Conservation (phyloP, 1,284 basidiomycete genomes). For the Apiotrichum porosum region DNA sequence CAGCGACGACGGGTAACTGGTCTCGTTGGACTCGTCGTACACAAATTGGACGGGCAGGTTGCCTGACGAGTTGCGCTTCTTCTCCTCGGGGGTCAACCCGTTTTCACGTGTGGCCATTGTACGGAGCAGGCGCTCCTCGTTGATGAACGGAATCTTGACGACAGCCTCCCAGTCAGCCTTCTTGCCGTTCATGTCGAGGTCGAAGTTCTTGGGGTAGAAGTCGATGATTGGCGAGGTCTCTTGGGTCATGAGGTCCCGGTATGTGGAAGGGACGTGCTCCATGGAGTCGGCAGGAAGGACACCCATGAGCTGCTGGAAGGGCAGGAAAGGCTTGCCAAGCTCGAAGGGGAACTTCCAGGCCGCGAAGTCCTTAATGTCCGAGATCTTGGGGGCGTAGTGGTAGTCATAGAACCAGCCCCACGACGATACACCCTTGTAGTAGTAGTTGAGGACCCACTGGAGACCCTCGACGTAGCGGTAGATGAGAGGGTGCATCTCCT, state of each 20-base stretch:
- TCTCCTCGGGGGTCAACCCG: conserved; percentile 72
- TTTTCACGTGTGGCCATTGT: conserved; percentile 83
- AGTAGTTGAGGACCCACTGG: conserved; percentile 99
- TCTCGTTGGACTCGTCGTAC: conserved; percentile 62
- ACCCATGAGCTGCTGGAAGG: conserved; percentile 97
- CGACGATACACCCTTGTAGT: conserved; percentile 92
- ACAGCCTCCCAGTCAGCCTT: conserved; percentile 98
- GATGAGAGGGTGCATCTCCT: conserved; percentile 63
- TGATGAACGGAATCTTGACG: conserved; percentile 98
- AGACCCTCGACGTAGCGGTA: conserved; percentile 88
- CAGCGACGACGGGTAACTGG: conserved; percentile 77
- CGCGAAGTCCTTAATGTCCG: conserved; percentile 72
- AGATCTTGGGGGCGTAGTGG: conserved; percentile 92
- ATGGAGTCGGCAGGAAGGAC: conserved; percentile 86
- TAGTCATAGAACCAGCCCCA: conserved; percentile 99
- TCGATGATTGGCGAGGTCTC: conserved; percentile 82
- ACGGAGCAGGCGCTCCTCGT: conserved; percentile 69
- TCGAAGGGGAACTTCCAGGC: conserved; percentile 80
- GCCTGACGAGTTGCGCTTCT: conserved; percentile 69
- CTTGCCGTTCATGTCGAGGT: conserved; percentile 94
- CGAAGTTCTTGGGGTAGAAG: conserved; percentile 90
- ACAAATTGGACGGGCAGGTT: conserved; percentile 69
- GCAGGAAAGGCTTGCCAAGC: conserved; percentile 82
- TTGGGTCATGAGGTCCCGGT: conserved; percentile 85
- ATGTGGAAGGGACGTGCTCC: conserved; percentile 80